Evolutionary conservation across 495 filamentous ascomycete species (phyloP).

Genomic region (Pyrenula massariospora): DNA sequence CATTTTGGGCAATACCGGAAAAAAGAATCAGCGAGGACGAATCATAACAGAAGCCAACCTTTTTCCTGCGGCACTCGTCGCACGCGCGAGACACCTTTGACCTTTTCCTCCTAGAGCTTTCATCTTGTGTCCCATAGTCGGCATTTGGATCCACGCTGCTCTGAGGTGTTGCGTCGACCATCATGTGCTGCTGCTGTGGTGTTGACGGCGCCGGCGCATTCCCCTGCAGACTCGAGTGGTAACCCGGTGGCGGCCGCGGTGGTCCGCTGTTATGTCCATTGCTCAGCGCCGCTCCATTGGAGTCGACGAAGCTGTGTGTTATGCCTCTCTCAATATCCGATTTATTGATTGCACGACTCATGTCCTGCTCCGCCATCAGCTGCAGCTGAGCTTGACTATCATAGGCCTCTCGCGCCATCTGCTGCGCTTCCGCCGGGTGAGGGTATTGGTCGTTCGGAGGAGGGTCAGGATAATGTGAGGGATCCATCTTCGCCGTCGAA

Average conservation of each 20-base stretch:
- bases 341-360: background rate
- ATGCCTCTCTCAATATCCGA: background rate
- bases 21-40: conserved; percentile 2
- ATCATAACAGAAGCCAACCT: conserved; percentile 42
- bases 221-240: background rate
- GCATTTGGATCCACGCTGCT: conserved; percentile 40
- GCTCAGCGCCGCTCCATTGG: background rate
- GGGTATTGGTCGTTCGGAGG: background rate
- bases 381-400: background rate
- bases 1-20: background rate
- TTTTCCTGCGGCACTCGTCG: conserved; percentile 91
- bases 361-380: background rate
- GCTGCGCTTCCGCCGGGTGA: background rate
- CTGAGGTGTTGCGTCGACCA: conserved; percentile 35
- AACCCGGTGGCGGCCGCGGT: background rate
- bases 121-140: conserved; percentile 41
- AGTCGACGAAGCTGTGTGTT: background rate
- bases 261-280: background rate
- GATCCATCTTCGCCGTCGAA: background rate
- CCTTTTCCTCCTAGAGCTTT: conserved; percentile 64
- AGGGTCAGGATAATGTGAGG: background rate
- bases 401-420: background rate
- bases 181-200: conserved; percentile 34
- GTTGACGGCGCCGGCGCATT: background rate
- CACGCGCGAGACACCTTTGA: conserved; percentile 90